Conservation (phyloP, 352 stramenopile genomes). For the Phytophthora idaei region DNA sequence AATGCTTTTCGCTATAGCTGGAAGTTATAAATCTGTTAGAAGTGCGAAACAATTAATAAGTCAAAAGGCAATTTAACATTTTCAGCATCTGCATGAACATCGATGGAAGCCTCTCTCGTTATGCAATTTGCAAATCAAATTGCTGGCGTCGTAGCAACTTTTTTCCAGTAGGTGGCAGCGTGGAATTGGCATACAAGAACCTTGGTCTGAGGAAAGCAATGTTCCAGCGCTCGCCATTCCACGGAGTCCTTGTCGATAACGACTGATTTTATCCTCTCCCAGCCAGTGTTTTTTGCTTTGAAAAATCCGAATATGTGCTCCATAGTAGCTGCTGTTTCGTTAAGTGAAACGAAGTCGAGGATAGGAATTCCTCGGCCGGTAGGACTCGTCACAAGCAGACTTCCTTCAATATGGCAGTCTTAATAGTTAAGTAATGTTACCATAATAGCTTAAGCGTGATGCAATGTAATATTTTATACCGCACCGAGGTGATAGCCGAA, state of each 20-base stretch:
- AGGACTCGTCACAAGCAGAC: constrained; percentile 13
- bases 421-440: too few species aligned
- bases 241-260: constrained; percentile 16
- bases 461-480: not conserved
- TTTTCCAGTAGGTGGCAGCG: constrained; percentile 5
- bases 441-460: too few species aligned
- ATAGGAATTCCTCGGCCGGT: constrained; percentile 27
- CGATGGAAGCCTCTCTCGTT: not conserved
- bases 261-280: constrained; percentile 1
- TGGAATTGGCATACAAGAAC: constrained; percentile 12
- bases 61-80: too few species aligned
- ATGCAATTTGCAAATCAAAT: not conserved
- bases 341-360: constrained; percentile 19
- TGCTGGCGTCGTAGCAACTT: not conserved
- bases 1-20: not conserved
- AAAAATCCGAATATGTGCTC: constrained; percentile 21
- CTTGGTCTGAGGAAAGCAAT: constrained; percentile 2
- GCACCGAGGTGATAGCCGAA: constrained; percentile 7
- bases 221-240: not conserved
- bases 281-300: constrained; percentile 20
- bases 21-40: too few species aligned
- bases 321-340: constrained; percentile 20
- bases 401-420: not conserved
- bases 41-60: too few species aligned
- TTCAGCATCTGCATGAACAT: not conserved